phyloP scores from a whole-genome alignment of 306 rosid species.

The Cicer arietinum region DNA sequence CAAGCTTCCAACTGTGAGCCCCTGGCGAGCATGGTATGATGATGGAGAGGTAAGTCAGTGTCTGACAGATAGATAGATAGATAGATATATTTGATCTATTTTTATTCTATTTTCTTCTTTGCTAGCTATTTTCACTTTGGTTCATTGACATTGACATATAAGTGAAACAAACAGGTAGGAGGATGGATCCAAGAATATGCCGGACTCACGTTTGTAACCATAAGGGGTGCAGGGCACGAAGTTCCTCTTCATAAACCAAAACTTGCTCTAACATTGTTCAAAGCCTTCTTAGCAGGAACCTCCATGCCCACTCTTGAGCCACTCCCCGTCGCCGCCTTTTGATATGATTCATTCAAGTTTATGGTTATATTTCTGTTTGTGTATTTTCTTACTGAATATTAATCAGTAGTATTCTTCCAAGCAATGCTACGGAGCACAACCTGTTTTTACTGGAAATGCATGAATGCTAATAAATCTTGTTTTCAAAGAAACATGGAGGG shows the following conservation, averaged over 20 bases:
- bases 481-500: neutral
- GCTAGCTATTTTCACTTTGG: neutral
- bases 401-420: neutral
- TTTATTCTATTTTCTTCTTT: neutral
- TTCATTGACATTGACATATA: conserved; percentile 14
- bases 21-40: conserved; percentile 89
- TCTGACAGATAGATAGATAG: neutral
- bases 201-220: conserved; percentile 79
- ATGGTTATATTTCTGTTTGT: neutral
- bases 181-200: conserved; percentile 93
- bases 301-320: conserved; percentile 61
- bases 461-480: neutral
- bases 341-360: conserved; percentile 39
- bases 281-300: conserved; percentile 73
- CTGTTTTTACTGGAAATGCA: neutral
- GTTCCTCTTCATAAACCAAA: conserved; percentile 91
- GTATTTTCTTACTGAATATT: neutral
- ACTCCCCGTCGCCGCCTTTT: conserved; percentile 37
- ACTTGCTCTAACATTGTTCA: conserved; percentile 69
- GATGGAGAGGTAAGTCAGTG: conserved; percentile 59
- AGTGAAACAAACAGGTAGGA: conserved; percentile 69
- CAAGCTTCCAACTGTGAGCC: conserved; percentile 62
- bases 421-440: neutral
- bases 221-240: conserved; percentile 97
- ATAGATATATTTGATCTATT: neutral